Evolutionary conservation across 2,329 filamentous ascomycete genomes (phyloP).

Genomic region (Magnaporthiopsis poae): DNA sequence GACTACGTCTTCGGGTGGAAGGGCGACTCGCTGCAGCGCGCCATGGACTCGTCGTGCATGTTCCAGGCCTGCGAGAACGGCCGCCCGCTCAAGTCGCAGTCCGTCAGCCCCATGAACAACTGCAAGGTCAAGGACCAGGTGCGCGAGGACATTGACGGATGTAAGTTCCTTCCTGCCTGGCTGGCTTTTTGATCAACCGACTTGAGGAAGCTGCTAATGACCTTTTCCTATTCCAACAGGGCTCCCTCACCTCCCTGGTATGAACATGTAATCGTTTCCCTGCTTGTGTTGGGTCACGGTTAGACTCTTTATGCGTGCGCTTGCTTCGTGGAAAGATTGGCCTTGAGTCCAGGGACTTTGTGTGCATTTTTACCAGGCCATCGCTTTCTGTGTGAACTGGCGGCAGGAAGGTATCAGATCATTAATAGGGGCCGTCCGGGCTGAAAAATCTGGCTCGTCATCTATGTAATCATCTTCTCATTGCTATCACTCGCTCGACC

Average conservation of each 20-base stretch:
- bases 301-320: too few relatives aligned
- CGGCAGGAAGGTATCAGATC: too few relatives aligned
- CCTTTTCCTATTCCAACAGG: not conserved
- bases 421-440: too few relatives aligned
- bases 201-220: not conserved
- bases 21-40: conserved; percentile 23
- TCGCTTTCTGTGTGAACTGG: too few relatives aligned
- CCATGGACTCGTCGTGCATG: conserved; percentile 23
- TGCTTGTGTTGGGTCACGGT: too few relatives aligned
- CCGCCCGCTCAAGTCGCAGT: conserved; percentile 23
- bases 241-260: not conserved
- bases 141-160: conserved; percentile 23
- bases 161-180: conserved; percentile 12
- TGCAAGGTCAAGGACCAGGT: conserved; percentile 22
- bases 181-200: not conserved
- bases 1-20: conserved; percentile 26
- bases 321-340: too few relatives aligned
- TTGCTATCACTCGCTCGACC: too few relatives aligned
- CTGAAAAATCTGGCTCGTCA: too few relatives aligned
- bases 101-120: conserved; percentile 22
- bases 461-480: too few relatives aligned
- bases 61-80: conserved; percentile 24
- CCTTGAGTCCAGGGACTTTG: too few relatives aligned
- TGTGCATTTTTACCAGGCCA: too few relatives aligned
- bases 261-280: not conserved